phyloP scores from a whole-genome alignment of 2,329 filamentous ascomycete species.

The Penicillium sp. region DNA sequence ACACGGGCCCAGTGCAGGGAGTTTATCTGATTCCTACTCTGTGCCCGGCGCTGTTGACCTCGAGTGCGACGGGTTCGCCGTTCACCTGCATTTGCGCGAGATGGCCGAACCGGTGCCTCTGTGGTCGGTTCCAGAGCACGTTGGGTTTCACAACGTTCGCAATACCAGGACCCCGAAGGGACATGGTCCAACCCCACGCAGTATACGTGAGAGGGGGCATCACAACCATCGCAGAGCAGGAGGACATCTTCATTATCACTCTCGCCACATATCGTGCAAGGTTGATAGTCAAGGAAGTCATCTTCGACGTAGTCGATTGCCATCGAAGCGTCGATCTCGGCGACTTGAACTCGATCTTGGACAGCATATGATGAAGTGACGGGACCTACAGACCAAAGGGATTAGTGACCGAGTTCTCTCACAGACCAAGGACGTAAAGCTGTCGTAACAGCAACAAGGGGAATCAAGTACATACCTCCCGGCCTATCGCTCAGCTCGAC shows the following conservation, averaged over 20 bases:
- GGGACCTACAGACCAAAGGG: slow-evolving; percentile 45
- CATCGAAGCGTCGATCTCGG: slow-evolving; percentile 76
- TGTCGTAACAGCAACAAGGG: neutral
- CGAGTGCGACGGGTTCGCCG: slow-evolving; percentile 53
- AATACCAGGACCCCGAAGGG: slow-evolving; percentile 83
- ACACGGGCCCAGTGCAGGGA: slow-evolving; percentile 70
- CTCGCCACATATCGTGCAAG: slow-evolving; percentile 82
- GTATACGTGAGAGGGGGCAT: slow-evolving; percentile 86
- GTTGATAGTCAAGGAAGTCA: slow-evolving; percentile 62
- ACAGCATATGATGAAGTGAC: slow-evolving; percentile 60
- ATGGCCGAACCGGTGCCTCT: slow-evolving; percentile 33
- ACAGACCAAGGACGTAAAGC: neutral
- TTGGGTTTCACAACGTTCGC: slow-evolving; percentile 71
- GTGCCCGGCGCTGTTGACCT: slow-evolving; percentile 45
- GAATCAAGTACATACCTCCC: slow-evolving; percentile 64
- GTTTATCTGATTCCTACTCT: slow-evolving; percentile 44
- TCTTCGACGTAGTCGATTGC: slow-evolving; percentile 69
- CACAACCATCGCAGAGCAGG: slow-evolving; percentile 88
- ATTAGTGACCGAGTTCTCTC: neutral
- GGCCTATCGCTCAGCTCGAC: slow-evolving; percentile 80
- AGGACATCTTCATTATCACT: slow-evolving; percentile 80
- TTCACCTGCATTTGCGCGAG: slow-evolving; percentile 36
- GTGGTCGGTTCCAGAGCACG: slow-evolving; percentile 42
- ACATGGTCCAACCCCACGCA: slow-evolving; percentile 81
- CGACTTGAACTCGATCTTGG: slow-evolving; percentile 66